Evolutionary conservation across 75 land plant genomes (phyloP).

Genomic region (Selaginella tamariscina): DNA sequence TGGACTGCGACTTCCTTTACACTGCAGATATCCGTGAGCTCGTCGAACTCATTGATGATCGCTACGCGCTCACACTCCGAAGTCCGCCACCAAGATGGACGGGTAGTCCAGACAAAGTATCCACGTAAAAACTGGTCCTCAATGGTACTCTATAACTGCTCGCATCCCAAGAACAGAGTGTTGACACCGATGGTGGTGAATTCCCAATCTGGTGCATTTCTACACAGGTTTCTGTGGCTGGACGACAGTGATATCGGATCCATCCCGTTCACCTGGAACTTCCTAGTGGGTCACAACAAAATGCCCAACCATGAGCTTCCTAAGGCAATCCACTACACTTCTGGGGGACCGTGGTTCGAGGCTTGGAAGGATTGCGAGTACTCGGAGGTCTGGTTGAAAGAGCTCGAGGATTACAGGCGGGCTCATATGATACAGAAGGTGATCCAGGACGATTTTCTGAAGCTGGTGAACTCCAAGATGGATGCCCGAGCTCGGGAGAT

Average conservation of each 20-base stretch:
- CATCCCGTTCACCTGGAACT: slow-evolving; percentile 58
- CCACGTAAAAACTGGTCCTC: slow-evolving; percentile 77
- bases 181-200: slow-evolving; percentile 48
- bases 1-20: slow-evolving; percentile 67
- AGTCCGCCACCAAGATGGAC: slow-evolving; percentile 56
- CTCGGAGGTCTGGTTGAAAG: slow-evolving; percentile 49
- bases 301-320: slow-evolving; percentile 31
- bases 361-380: slow-evolving; percentile 68
- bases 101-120: slow-evolving; percentile 55
- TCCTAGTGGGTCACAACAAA: slow-evolving; percentile 52
- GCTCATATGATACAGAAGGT: slow-evolving; percentile 14
- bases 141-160: slow-evolving; percentile 69
- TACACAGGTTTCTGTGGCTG: slow-evolving; percentile 16
- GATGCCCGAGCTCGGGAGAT: slow-evolving; percentile 12
- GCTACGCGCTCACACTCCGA: slow-evolving; percentile 51
- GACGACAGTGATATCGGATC: slow-evolving; percentile 28
- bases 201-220: slow-evolving; percentile 45
- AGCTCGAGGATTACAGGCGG: slow-evolving; percentile 36
- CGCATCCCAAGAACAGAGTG: slow-evolving; percentile 50
- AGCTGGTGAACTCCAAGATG: slow-evolving; percentile 10
- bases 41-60: slow-evolving; percentile 40
- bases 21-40: slow-evolving; percentile 25
- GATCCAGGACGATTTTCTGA: slow-evolving; percentile 18
- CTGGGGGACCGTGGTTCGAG: slow-evolving; percentile 74
- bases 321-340: slow-evolving; percentile 59